Base-by-base conservation (phyloP, 1,284 basidiomycete genomes). In the Marasmius sp. region DNA sequence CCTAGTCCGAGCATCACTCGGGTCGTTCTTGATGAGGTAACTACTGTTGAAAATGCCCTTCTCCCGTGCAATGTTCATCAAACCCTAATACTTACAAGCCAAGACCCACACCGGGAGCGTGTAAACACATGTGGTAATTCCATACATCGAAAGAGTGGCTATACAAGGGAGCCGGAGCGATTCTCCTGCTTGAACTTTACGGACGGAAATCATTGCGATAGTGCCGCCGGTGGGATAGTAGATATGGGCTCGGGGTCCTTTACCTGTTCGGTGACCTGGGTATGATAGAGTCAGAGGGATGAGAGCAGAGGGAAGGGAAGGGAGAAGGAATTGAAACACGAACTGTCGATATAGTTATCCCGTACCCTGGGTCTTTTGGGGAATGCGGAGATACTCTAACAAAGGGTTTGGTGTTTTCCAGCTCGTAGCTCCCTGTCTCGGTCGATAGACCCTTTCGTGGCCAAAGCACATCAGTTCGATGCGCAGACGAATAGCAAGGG, bases 291-390 rank as follows among this genome's bases (percentile, higher is more conserved):
- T 12, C 41, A n/a, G 3, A 43, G 12, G 6, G n/a, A n/a, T 43
- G n/a, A 43, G 41, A 43, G 12, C 12, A 43, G 41, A 43, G 11
- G 9, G 20, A 16, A 52, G 50, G 4, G 52, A 18, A n/a, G 18
- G 8, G 18, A 4, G 3, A 33, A 27, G 27, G 27, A 2, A 20
- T 27, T 1, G 33, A 16, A 8, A 1, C 11, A 58, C 59, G 22
- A n/a, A 58, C 62, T 56, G 58, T 63, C 3, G 62, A 58, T 18
- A 60, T 55, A 16, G 62, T 60, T 6, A 63, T 60, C 6, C 58
- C 59, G 43, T 58, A 60, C 37, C 59, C 62, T 1, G 49, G 16
- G 36, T 63, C 62, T 27, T 22, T 37, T n/a, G 45, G 45, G 9
- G 55, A 45, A 34, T 53, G 33, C n/a, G 20, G 20, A 1, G 10